Evolutionary conservation across 352 stramenopile species (phyloP), one percentile per base, ranked within the genome.

Genomic region (Pythium sukuiense): DNA sequence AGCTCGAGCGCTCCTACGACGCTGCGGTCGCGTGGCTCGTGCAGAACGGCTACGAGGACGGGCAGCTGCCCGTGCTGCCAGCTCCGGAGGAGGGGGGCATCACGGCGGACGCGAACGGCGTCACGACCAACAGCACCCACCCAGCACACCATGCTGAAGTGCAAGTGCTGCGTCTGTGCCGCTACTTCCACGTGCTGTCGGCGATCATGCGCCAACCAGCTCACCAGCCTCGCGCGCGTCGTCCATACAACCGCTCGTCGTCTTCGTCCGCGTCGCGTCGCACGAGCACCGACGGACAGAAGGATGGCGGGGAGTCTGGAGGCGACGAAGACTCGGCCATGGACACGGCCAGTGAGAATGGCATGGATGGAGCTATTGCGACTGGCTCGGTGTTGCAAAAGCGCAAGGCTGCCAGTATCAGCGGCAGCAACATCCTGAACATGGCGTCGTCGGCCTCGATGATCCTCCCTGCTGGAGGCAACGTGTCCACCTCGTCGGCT

Each of bases 181-280:
- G 83, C 35, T 92, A 92, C 67, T 92, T 88, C 63, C 80, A 88
- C 65, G 70, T 79, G 43, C 74, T 92, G 27, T 74, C 85, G n/a
- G 66, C 76, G 37, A 74, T 90, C 32, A 83, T 92, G 67, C 73
- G 74, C 2, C 73, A 76, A 61, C 55, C 73, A 20, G 35, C 69
- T 0, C 74, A 76, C 63, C 71, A 76, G 39, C 68, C 65, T 26
- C 66, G 76, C 26, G 24, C 66, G 16, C 66, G 74, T 55, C 79
- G 75, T 6, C 26, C 72, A 30, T 78, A 77, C 55, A 61, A 63
- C 48, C 67, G 48, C 14, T 61, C 58, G 14, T 61, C 55, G 24
- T 49, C 45, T 1, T 65, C 61, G 37, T 61, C 52, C 26, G 53
- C 32, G 9, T 45, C 54, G 59, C 70, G 71, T 1, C 66, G 52